Base-by-base conservation (phyloP, 805 yeast species). In the Sugiyamaella marilandica region DNA sequence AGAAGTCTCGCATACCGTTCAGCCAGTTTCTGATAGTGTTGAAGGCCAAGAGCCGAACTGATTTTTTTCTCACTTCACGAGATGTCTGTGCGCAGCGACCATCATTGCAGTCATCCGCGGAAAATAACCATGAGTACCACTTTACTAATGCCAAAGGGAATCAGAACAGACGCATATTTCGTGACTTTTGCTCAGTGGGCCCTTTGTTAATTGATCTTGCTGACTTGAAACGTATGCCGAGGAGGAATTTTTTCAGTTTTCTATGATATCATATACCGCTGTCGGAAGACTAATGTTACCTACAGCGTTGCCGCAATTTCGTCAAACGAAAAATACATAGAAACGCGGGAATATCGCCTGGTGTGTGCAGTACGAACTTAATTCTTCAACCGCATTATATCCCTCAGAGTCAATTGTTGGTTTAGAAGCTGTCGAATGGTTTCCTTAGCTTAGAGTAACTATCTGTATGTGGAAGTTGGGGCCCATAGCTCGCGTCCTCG, bases 401-500 rank as follows among this genome's bases (percentile, higher is more conserved):
- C n/a, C n/a, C n/a, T n/a, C n/a, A n/a, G n/a, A n/a, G n/a, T n/a
- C n/a, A n/a, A n/a, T n/a, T n/a, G n/a, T n/a, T n/a, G n/a, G n/a
- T n/a, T n/a, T n/a, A n/a, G n/a, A n/a, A n/a, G n/a, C n/a, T n/a
- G n/a, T n/a, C n/a, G n/a, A n/a, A n/a, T n/a, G n/a, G n/a, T n/a
- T n/a, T n/a, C n/a, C n/a, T n/a, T n/a, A n/a, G n/a, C n/a, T n/a
- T n/a, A n/a, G n/a, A n/a, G n/a, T n/a, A n/a, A n/a, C n/a, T n/a
- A n/a, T n/a, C n/a, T n/a, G n/a, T n/a, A n/a, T n/a, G n/a, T n/a
- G n/a, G n/a, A n/a, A 45, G 10, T 29, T 21, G 5, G 31, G 48
- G 5, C 48, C 48, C 21, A 45, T 31, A 31, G 48, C 48, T 32
- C 48, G 3, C 19, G 39, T 45, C 37, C 48, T 29, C 21, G 48